Evolutionary conservation across 805 yeast species (phyloP), one percentile per base, ranked within the genome.

Genomic region (Kregervanrija delftensis): DNA sequence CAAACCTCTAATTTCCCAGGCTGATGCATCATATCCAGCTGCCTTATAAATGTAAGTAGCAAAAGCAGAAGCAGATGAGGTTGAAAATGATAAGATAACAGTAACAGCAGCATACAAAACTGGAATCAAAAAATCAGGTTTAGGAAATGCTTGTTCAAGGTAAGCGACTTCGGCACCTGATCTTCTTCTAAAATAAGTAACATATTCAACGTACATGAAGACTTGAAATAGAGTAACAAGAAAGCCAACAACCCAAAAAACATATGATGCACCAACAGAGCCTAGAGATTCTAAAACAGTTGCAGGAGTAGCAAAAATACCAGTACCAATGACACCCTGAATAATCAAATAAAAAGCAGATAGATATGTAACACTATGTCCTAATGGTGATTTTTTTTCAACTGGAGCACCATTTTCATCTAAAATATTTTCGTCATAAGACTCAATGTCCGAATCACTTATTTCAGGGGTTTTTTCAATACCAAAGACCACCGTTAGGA

Each of bases 101-200:
- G 81, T 79, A 57, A 84, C 83, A 2, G 89, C 69, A 0, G 87
- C 89, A 50, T 76, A 80, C 68, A 77, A 69, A 14, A 74, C 77
- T 28, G 86, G 80, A 39, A 82, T 73, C 47, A 86, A 68, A 57
- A 81, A 84, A 59, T 68, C 74, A 36, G 95, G 95, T 53, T 75
- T 78, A 41, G 70, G 71, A 66, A 72, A 86, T 41, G 84, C 76
- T 53, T 74, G 81, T 60, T 86, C 93, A 54, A 86, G 65, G 59
- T 86, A 86, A 56, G 83, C 84, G 64, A 84, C 85, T 58, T 86
- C 95, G 53, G 93, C 96, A 52, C 95, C 95, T 56, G 86, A 85
- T 65, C 83, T 76, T 49, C 65, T 65, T 13, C 71, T 68, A 47
- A 59, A 69, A 49, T 71, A 71, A 4, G 69, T 63, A 30, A 66